phyloP scores from a whole-genome alignment of 441 rosid species.

The Brassica balearica region DNA sequence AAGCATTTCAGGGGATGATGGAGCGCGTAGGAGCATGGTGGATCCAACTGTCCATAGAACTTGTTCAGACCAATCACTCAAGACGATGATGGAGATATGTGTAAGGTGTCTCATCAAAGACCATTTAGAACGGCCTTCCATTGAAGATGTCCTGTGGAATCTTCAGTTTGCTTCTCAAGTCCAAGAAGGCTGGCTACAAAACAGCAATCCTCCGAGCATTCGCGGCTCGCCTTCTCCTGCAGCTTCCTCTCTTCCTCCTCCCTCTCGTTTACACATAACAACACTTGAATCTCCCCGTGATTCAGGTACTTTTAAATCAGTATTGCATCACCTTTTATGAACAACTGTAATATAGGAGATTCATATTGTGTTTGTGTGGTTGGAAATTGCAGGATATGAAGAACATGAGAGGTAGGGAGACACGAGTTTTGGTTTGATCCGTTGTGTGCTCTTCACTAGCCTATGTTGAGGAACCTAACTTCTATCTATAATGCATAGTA shows the following conservation, averaged over 20 bases:
- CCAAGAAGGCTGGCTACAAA: constrained; percentile 52
- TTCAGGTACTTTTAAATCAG: constrained; percentile 34
- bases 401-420: constrained; percentile 44
- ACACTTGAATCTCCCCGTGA: constrained; percentile 43
- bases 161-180: constrained; percentile 97
- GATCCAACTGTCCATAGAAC: constrained; percentile 64
- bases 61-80: constrained; percentile 79
- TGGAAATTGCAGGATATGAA: constrained; percentile 41
- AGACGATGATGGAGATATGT: constrained; percentile 84
- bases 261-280: constrained; percentile 40
- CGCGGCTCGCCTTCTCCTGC: constrained; percentile 42
- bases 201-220: constrained; percentile 40
- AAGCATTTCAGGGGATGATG: constrained; percentile 52
- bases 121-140: constrained; percentile 71
- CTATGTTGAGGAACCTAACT: constrained; percentile 2
- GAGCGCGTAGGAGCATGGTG: constrained; percentile 62
- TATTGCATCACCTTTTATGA: background rate
- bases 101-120: constrained; percentile 71
- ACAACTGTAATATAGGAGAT: background rate
- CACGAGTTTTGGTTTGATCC: constrained; percentile 21
- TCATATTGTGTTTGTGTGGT: constrained; percentile 14
- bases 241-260: constrained; percentile 38
- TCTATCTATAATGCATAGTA: constrained; percentile 8
- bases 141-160: constrained; percentile 96
- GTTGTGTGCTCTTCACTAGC: background rate